Percentiles rank a stretch among this genome's conserved stretches.
These are phyloP conservation scores for Haematococcus sp. DNA, from an alignment of 139 green algal genomes.

Conservation along the genomic window DNA sequence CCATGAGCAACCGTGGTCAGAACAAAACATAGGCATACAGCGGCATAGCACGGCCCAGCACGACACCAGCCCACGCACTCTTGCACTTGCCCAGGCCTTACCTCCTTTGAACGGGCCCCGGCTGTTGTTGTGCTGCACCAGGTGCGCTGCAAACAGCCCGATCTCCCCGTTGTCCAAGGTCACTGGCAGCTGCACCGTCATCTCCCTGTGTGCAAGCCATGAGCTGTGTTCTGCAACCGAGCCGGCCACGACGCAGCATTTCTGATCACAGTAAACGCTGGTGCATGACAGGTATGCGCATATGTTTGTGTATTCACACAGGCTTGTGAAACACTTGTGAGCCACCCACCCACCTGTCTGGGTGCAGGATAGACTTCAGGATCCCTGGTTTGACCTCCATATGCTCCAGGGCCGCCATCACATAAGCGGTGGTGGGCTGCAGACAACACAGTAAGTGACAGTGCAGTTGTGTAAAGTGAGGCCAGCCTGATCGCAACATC, in stretches of 20 bases:
- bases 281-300: too few species aligned
- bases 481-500: neutral
- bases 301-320: too few species aligned
- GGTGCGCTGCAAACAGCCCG: constrained; percentile 72
- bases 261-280: too few species aligned
- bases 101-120: constrained; percentile 73
- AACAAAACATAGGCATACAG: too few species aligned
- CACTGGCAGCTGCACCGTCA: constrained; percentile 9
- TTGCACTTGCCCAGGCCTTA: too few species aligned
- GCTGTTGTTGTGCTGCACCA: constrained; percentile 90
- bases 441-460: neutral
- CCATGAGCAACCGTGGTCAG: too few species aligned
- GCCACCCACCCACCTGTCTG: constrained; percentile 1
- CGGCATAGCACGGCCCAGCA: too few species aligned
- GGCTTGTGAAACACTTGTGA: too few species aligned
- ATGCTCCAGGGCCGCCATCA: constrained; percentile 10
- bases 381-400: constrained; percentile 20
- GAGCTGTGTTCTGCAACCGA: too few species aligned
- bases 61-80: too few species aligned
- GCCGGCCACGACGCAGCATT: too few species aligned
- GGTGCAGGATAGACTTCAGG: constrained; percentile 26
- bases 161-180: constrained; percentile 12
- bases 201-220: neutral
- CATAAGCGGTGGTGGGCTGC: neutral
- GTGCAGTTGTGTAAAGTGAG: neutral